Evolutionary conservation across 306 rosid species (phyloP).

Genomic region (Cicer cuneatum): DNA sequence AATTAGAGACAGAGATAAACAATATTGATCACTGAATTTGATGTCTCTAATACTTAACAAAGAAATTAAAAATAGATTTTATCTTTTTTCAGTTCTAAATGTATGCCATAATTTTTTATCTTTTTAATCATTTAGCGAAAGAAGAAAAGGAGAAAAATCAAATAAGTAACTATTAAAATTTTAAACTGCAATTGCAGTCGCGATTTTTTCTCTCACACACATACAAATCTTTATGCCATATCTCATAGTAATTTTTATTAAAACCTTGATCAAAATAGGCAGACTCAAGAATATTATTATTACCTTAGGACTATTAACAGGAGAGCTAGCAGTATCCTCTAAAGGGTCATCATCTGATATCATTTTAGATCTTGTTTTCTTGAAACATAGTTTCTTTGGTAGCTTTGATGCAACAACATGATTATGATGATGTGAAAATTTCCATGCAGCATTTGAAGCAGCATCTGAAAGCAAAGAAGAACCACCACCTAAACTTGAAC

Average conservation of each 20-base stretch:
- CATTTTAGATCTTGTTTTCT: conserved; percentile 60
- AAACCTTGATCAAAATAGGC: not conserved
- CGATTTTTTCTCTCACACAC: not conserved
- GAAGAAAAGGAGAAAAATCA: not conserved
- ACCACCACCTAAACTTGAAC: conserved; percentile 51
- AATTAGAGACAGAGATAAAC: not conserved
- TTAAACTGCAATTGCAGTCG: not conserved
- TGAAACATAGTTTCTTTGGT: conserved; percentile 59
- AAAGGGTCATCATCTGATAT: conserved; percentile 67
- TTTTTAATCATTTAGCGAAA: too few relatives aligned
- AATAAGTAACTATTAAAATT: not conserved
- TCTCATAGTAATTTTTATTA: not conserved
- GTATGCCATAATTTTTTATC: not conserved
- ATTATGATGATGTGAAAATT: conserved; percentile 44
- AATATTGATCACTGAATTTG: too few relatives aligned
- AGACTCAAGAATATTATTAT: not conserved
- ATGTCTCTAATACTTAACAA: too few relatives aligned
- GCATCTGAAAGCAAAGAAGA: conserved; percentile 90
- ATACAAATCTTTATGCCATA: not conserved
- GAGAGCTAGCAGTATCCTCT: conserved; percentile 96
- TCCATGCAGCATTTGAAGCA: conserved; percentile 82
- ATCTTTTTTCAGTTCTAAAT: not conserved
- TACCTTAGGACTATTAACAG: conserved; percentile 94
- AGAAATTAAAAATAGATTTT: not conserved
- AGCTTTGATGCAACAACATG: conserved; percentile 41